phyloP scores from a whole-genome alignment of 345 rosid species.

The Arabis hirsuta region DNA sequence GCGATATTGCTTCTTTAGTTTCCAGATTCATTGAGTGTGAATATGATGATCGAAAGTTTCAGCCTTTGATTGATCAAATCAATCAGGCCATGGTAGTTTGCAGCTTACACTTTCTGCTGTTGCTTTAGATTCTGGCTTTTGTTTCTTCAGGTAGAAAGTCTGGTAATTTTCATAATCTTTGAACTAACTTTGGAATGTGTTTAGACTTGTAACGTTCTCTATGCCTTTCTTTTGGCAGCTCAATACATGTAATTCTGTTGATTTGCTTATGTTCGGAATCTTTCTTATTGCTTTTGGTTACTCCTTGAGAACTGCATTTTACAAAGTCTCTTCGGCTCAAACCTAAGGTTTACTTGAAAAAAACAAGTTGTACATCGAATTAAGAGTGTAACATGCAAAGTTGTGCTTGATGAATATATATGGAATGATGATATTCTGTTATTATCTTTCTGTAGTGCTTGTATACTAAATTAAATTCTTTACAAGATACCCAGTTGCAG shows the following conservation, averaged over 20 bases:
- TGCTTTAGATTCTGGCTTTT: neutral
- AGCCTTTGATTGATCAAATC: slow-evolving; percentile 21
- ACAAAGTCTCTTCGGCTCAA: neutral
- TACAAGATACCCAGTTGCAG: slow-evolving; percentile 96
- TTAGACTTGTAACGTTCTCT: slow-evolving; percentile 16
- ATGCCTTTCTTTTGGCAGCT: slow-evolving; percentile 12
- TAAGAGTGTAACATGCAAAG: slow-evolving; percentile 2
- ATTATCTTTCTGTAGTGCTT: slow-evolving; percentile 6
- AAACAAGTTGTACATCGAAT: neutral
- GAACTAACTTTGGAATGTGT: neutral
- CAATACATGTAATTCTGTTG: slow-evolving; percentile 1
- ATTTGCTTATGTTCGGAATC: slow-evolving; percentile 13
- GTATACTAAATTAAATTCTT: slow-evolving; percentile 48
- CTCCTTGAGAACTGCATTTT: slow-evolving; percentile 8
- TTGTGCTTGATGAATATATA: neutral
- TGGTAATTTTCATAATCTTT: neutral
- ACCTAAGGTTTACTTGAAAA: slow-evolving; percentile 5
- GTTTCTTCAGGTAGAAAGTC: neutral
- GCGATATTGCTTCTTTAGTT: neutral
- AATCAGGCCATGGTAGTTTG: neutral
- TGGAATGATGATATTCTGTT: neutral
- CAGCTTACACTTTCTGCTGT: neutral
- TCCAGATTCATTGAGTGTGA: neutral
- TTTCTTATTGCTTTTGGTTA: neutral
- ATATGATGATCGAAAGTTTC: slow-evolving; percentile 12